Evolutionary conservation across 345 rosid species (phyloP).

Genomic region (Murraya koenigii): DNA sequence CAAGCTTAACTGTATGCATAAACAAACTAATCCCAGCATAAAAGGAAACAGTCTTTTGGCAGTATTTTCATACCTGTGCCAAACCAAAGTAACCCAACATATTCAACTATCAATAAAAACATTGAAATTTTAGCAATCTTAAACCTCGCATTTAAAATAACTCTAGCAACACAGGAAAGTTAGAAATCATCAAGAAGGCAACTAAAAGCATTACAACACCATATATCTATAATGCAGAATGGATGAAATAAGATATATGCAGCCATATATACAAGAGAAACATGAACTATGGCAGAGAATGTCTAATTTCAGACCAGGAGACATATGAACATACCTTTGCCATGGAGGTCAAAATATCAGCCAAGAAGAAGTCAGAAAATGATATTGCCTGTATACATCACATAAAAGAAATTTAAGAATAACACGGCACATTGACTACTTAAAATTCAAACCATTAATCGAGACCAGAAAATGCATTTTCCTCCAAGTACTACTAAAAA

Average conservation of each 20-base stretch:
- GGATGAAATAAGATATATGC: background rate
- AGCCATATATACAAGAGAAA: background rate
- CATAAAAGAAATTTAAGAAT: slow-evolving; percentile 10
- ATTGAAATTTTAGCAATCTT: background rate
- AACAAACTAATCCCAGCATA: background rate
- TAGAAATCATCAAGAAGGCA: background rate
- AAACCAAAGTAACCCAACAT: background rate
- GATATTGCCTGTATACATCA: slow-evolving; percentile 61
- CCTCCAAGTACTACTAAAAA: background rate
- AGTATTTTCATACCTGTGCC: background rate
- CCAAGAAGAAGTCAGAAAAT: slow-evolving; percentile 88
- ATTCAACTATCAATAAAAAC: background rate
- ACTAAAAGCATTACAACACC: background rate
- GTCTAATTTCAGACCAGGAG: background rate
- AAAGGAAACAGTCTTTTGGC: background rate
- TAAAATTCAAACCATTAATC: slow-evolving; percentile 1
- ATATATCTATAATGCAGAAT: background rate
- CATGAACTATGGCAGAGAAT: background rate
- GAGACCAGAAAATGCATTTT: background rate
- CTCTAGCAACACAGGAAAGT: background rate
- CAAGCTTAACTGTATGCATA: background rate
- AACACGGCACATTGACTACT: background rate
- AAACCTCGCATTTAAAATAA: background rate
- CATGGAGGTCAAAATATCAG: slow-evolving; percentile 93
- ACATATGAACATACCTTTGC: slow-evolving; percentile 56